Evolutionary conservation across 78 protist genomes (phyloP).

Genomic region (Dictyostelium brefeldianum): DNA sequence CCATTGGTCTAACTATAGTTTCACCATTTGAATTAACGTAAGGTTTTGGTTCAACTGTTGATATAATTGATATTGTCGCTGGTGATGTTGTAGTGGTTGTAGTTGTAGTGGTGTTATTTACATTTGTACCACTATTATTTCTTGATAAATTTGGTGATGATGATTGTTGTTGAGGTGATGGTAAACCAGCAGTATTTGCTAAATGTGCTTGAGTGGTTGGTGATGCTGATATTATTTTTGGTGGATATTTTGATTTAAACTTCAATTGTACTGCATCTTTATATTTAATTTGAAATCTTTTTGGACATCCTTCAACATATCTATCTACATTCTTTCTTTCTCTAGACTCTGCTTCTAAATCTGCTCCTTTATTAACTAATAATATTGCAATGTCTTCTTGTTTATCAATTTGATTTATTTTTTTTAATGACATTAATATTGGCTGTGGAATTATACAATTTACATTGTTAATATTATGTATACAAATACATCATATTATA

Average conservation of each 20-base stretch:
- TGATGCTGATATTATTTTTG: neutral
- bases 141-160: neutral
- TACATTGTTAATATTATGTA: no score
- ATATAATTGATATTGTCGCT: neutral
- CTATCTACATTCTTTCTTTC: conserved; percentile 32
- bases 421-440: conserved; percentile 37
- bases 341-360: conserved; percentile 17
- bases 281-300: conserved; percentile 23
- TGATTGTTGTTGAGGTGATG: neutral
- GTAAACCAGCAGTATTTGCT: neutral
- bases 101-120: neutral
- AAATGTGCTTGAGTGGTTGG: neutral
- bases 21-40: conserved; percentile 31
- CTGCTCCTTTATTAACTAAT: conserved; percentile 62
- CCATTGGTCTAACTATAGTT: conserved; percentile 9
- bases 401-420: conserved; percentile 12
- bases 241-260: conserved; percentile 12
- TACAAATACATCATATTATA: no score
- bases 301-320: conserved; percentile 36
- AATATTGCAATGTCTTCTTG: conserved; percentile 66
- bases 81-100: neutral
- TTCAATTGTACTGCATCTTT: conserved; percentile 46
- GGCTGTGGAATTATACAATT: no score
- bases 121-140: neutral
- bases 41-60: conserved; percentile 34